A percentile compares a stretch with the other conserved stretches of the same genome.
These are phyloP conservation scores for Vitis amurensis DNA, from an alignment of 164 flowering plant species.

Conservation along the genomic window DNA sequence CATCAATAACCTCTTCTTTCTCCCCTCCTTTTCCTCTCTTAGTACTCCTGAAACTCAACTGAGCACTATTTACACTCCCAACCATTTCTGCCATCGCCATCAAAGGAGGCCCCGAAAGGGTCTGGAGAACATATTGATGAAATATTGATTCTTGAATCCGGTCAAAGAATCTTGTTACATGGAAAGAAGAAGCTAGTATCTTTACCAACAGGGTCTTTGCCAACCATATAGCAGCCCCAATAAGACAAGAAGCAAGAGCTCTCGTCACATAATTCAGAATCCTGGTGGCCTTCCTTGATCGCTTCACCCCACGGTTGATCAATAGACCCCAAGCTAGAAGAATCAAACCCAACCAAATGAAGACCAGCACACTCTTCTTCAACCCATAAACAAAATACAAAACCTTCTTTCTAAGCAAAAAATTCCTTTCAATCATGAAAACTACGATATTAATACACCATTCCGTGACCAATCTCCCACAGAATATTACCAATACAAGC, in stretches of 20 bases:
- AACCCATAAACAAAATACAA: slow-evolving; percentile 32
- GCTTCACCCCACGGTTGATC: slow-evolving; percentile 34
- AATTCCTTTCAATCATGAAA: slow-evolving; percentile 45
- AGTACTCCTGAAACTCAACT: slow-evolving; percentile 30
- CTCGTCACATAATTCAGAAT: slow-evolving; percentile 36
- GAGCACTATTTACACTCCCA: slow-evolving; percentile 20
- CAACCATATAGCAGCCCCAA: slow-evolving; percentile 45
- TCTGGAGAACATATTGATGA: slow-evolving; percentile 50
- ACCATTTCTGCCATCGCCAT: slow-evolving; percentile 28
- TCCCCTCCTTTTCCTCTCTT: slow-evolving; percentile 33
- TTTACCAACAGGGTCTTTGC: slow-evolving; percentile 46
- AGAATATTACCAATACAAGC: too few species aligned
- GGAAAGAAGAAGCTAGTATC: slow-evolving; percentile 48
- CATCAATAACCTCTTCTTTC: slow-evolving; percentile 38
- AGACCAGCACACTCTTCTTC: slow-evolving; percentile 32
- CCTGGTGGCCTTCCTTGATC: slow-evolving; percentile 21
- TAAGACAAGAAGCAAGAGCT: slow-evolving; percentile 30
- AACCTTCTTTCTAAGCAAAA: slow-evolving; percentile 46
- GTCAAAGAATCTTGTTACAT: slow-evolving; percentile 50
- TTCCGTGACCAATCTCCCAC: slow-evolving; percentile 24
- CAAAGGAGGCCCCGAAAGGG: slow-evolving; percentile 51
- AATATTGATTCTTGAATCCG: slow-evolving; percentile 55
- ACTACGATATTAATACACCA: slow-evolving; percentile 36
- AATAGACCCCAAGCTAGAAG: slow-evolving; percentile 37
- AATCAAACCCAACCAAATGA: slow-evolving; percentile 29